phyloP scores from a whole-genome alignment of 225 moss, liverwort and hornwort species.

The Pseudoscleropodium purum region DNA sequence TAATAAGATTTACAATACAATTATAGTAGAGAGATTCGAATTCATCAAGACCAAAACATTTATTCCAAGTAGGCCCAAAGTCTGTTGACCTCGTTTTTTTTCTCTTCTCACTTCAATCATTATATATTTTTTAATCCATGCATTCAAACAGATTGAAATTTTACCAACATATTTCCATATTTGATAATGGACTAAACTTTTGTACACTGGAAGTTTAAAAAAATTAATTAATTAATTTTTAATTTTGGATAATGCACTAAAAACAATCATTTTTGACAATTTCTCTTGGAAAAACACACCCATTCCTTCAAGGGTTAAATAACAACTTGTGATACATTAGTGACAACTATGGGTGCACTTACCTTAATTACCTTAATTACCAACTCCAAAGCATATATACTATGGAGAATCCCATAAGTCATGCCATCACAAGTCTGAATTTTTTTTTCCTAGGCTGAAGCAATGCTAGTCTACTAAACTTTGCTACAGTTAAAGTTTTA shows the following conservation, averaged over 20 bases:
- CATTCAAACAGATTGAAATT: accelerated
- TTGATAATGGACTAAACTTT: background rate
- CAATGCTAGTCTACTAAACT: background rate
- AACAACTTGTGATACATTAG: background rate
- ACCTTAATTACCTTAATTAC: background rate
- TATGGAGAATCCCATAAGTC: background rate
- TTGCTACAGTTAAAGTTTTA: too few relatives aligned
- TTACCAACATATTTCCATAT: background rate
- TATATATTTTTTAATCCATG: background rate
- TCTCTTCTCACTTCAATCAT: background rate
- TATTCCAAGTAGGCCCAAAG: background rate
- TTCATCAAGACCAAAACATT: background rate
- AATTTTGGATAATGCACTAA: background rate
- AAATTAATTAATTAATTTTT: background rate
- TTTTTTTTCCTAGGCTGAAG: background rate
- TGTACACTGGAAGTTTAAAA: background rate
- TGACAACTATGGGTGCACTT: background rate
- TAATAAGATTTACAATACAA: background rate
- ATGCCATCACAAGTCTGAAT: background rate
- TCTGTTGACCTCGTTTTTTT: accelerated
- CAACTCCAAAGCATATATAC: background rate
- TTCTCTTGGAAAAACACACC: background rate
- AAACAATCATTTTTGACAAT: background rate
- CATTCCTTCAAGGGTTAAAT: background rate
- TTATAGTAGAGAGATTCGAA: background rate